Percentiles rank a stretch among this genome's conserved stretches.
These are phyloP conservation scores for Collybiopsis confluens DNA, from an alignment of 768 basidiomycete species.

Conservation along the genomic window DNA sequence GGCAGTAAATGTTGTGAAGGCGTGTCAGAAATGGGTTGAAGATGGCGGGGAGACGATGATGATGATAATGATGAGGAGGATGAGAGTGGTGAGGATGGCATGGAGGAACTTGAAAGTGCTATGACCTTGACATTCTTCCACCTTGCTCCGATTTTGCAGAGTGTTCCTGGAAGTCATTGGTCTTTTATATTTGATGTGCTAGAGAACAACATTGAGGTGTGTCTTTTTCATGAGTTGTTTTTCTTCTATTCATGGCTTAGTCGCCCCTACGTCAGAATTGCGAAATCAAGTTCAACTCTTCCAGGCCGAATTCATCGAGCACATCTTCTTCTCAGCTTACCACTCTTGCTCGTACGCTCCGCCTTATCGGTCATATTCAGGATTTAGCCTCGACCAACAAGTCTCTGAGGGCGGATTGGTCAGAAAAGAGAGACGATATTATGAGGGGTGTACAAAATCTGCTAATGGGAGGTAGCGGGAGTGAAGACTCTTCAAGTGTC, in stretches of 20 bases:
- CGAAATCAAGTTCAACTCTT: slow-evolving; percentile 19
- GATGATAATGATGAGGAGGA: slow-evolving; percentile 39
- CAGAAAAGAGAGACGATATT: slow-evolving; percentile 46
- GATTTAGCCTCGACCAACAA: slow-evolving; percentile 75
- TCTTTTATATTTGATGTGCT: slow-evolving; percentile 86
- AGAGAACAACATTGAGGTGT: slow-evolving; percentile 84
- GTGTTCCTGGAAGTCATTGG: slow-evolving; percentile 86
- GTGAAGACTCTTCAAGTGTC: background rate
- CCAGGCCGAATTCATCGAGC: background rate
- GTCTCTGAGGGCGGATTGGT: slow-evolving; percentile 64
- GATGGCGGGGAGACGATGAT: slow-evolving; percentile 45
- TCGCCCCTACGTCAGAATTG: slow-evolving; percentile 48
- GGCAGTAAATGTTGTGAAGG: slow-evolving; percentile 83
- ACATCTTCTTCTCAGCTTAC: slow-evolving; percentile 31
- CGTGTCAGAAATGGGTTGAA: slow-evolving; percentile 79
- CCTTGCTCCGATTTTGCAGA: slow-evolving; percentile 85
- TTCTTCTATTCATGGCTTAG: no score
- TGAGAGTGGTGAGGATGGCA: slow-evolving; percentile 43
- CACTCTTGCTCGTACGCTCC: slow-evolving; percentile 64
- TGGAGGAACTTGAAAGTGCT: slow-evolving; percentile 63
- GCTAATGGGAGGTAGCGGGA: background rate
- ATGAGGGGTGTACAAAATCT: slow-evolving; percentile 60
- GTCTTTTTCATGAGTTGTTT: slow-evolving; percentile 13
- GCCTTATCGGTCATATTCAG: slow-evolving; percentile 61
- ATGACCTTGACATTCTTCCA: slow-evolving; percentile 72